phyloP scores from a whole-genome alignment of 441 rosid genomes.

The Populus trichocarpa region DNA sequence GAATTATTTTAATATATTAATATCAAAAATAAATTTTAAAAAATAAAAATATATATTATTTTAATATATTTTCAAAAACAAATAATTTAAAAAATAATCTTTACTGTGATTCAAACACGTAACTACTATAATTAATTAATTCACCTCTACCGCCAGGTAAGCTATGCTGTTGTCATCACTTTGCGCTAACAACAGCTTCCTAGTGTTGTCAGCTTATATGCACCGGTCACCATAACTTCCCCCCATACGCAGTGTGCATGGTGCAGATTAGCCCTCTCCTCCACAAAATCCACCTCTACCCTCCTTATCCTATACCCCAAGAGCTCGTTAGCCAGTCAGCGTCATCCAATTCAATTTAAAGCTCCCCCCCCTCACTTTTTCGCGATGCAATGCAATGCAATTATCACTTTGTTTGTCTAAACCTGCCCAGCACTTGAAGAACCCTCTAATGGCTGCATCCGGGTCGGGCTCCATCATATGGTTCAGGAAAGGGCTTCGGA shows the following conservation, averaged over 20 bases:
- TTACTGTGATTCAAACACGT: too few species aligned
- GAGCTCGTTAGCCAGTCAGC: background rate
- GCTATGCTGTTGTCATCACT: background rate
- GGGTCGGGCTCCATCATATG: constrained; percentile 63
- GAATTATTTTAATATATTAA: too few species aligned
- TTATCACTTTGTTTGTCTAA: constrained; percentile 17
- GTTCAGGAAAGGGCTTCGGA: constrained; percentile 89
- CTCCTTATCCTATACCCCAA: background rate
- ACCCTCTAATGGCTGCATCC: constrained; percentile 42
- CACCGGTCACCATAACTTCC: background rate
- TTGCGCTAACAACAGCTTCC: background rate
- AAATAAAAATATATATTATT: too few species aligned
- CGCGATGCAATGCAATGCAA: constrained; percentile 7
- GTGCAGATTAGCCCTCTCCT: background rate
- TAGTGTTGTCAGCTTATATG: background rate
- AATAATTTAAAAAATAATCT: too few species aligned
- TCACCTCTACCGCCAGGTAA: background rate
- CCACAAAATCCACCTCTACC: background rate
- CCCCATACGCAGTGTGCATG: background rate
- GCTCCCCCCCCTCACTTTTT: background rate
- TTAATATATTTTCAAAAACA: too few species aligned
- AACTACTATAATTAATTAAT: too few species aligned
- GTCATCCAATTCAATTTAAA: background rate
- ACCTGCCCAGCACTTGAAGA: constrained; percentile 1
- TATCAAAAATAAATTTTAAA: too few species aligned